phyloP scores from a whole-genome alignment of 805 yeast species.

The Candida methanosorbosa region DNA sequence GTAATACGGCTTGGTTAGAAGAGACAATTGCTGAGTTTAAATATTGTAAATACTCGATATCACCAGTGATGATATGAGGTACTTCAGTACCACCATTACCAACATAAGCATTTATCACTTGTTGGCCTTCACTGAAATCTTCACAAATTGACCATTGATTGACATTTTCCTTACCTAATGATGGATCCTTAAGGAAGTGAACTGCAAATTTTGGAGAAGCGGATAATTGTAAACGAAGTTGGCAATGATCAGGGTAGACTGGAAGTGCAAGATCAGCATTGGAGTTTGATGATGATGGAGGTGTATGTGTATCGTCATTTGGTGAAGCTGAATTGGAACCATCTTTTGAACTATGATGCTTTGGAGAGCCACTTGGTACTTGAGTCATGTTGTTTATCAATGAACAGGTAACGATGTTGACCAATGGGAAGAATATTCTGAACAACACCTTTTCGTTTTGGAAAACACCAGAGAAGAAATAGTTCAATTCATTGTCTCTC shows the following conservation, averaged over 20 bases:
- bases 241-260: conserved; percentile 8
- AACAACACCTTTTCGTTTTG: conserved; percentile 61
- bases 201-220: conserved; percentile 76
- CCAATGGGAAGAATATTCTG: conserved; percentile 63
- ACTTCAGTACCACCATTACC: conserved; percentile 50
- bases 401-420: conserved; percentile 51
- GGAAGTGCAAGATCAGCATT: conserved; percentile 7
- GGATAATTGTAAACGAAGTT: conserved; percentile 21
- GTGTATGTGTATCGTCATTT: conserved; percentile 13
- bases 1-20: conserved; percentile 13
- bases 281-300: conserved; percentile 10
- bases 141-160: conserved; percentile 79
- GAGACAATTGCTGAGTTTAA: conserved; percentile 24
- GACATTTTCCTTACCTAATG: conserved; percentile 32
- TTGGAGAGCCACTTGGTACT: background rate
- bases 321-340: background rate
- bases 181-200: conserved; percentile 50
- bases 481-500: conserved; percentile 64
- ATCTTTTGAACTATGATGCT: background rate
- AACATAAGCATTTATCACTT: conserved; percentile 58
- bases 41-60: conserved; percentile 23
- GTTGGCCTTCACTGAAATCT: conserved; percentile 79
- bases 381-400: conserved; percentile 36
- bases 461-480: conserved; percentile 68
- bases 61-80: conserved; percentile 65